Base-by-base conservation (phyloP, 768 basidiomycete genomes). In the Suillus ampliporus region DNA sequence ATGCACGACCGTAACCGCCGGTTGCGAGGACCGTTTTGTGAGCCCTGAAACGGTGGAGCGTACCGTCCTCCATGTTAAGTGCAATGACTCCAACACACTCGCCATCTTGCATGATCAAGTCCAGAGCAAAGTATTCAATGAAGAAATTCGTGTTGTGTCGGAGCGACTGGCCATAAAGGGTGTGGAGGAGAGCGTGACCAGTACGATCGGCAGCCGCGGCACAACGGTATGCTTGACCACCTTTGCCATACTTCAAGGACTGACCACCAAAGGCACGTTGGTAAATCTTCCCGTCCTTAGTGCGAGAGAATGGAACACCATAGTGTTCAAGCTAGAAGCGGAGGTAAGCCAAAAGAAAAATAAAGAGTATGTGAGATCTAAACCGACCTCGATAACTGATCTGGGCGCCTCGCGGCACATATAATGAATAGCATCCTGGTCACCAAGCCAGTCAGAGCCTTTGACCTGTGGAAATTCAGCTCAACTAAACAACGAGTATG, bases 111-210 rank as follows among this genome's bases (percentile, higher is more conserved):
- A 99, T 99, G 76, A 99, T 94, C 64, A 99, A 82, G 76, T 99
- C 97, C 61, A 97, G 87, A n/a, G 97, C 97, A 76, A 99, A 99
- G 79, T 97, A 99, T 77, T 99, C 97, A 77, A 99, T 99, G 83
- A 99, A 99, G 81, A 98, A 99, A 80, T 99, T 97, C 76, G 97
- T 99, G 84, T 99, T 90, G 84, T 99, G 97, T 62, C 95, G 91
- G 64, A 99, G 88, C 62, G 97, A 99, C 82, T 99, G 97, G 69
- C 97, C 97, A 72, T 99, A 99, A 61, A 99, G 92, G 10, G 97
- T 98, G 83, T 99, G 97, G 48, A 99, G 88, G 73, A 99, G 88
- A 23, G 97, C 97, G 73, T 99, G 97, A 31, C 97, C 97, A 8
- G 97, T 99, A 76, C 97, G 93, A 77, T 99, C 97, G 61, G 97